Conservation (phyloP, 768 basidiomycete genomes). For the Collybia sordida region DNA sequence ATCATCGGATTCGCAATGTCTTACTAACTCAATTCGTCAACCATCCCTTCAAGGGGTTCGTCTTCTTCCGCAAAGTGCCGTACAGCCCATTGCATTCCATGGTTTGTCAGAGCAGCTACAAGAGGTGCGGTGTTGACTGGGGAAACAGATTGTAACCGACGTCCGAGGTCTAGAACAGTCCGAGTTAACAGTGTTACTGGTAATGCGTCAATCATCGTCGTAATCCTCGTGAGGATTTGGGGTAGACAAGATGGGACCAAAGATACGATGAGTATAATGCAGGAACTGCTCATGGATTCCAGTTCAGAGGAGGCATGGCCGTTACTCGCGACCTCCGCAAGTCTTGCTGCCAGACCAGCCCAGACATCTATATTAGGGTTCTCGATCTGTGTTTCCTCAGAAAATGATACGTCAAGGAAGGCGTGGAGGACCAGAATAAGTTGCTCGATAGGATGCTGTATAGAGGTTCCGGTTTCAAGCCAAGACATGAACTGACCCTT, state of each 20-base stretch:
- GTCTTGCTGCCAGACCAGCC: conserved; percentile 26
- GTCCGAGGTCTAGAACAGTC: conserved; percentile 32
- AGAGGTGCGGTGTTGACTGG: conserved; percentile 21
- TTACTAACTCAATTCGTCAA: conserved; percentile 40
- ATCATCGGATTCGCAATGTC: conserved; percentile 1
- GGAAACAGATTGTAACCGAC: conserved; percentile 16
- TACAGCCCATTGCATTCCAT: conserved; percentile 54
- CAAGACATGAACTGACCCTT: conserved; percentile 32
- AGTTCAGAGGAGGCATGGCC: conserved; percentile 9
- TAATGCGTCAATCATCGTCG: conserved; percentile 22
- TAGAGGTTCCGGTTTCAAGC: conserved; percentile 32
- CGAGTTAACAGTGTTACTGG: conserved; percentile 24
- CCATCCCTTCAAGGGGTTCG: conserved; percentile 14
- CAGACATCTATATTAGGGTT: conserved; percentile 24
- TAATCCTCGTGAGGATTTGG: conserved; percentile 20
- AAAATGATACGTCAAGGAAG: conserved; percentile 41
- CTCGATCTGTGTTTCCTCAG: conserved; percentile 7
- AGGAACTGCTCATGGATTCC: conserved; percentile 20
- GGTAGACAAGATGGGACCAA: conserved; percentile 19
- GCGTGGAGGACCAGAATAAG: conserved; percentile 42
- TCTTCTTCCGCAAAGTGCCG: conserved; percentile 38
- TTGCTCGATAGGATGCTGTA: conserved; percentile 20
- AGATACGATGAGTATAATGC: conserved; percentile 26
- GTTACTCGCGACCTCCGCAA: conserved; percentile 17
- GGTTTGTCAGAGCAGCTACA: conserved; percentile 37